Evolutionary conservation across 1,139 yeast species (phyloP), one percentile per base, ranked within the genome.

Genomic region (Suhomyces taliae): DNA sequence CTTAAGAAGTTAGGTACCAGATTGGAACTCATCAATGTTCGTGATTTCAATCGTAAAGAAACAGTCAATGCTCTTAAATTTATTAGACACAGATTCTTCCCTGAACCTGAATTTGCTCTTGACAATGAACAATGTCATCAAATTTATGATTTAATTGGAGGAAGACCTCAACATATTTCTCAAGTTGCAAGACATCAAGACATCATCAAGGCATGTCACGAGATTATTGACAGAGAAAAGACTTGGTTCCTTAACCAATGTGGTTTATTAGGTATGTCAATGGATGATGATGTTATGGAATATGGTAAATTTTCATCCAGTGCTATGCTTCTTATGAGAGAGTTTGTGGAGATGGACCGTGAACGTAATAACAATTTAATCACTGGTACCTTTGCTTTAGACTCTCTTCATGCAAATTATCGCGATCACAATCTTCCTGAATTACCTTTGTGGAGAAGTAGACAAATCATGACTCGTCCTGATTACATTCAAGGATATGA

Each of bases 281-380:
- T 88, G 95, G 96, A 88, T 62, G 96, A 88, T 58, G 96, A 88
- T 66, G 96, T 88, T 6, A 86, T 87, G 87, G 95, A 87, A 53
- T 78, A 81, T 52, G 96, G 95, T 7, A 88, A 88, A 62, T 88
- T 88, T 59, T 76, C 90, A 6, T 72, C 85, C 2, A 78, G 89
- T 39, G 93, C 95, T 9, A 87, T 87, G 91, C 69, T 85, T 19
- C 69, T 88, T 45, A 83, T 87, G 81, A 72, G 81, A 47, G 90
- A 80, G 51, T 78, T 88, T 57, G 95, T 87, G 2, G 81, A 81
- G 29, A 78, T 86, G 81, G 93, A 86, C 59, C 59, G 79, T 29
- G 58, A 61, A 10, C 56, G 74, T 32, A 52, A 65, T 50, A 64
- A 65, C 42, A 67, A 69, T 4, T 56, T 72, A 27, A 62, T 69